Evolutionary conservation across 1,139 yeast genomes (phyloP), one percentile per base, ranked within the genome.

Genomic region (Pichia cactophila): DNA sequence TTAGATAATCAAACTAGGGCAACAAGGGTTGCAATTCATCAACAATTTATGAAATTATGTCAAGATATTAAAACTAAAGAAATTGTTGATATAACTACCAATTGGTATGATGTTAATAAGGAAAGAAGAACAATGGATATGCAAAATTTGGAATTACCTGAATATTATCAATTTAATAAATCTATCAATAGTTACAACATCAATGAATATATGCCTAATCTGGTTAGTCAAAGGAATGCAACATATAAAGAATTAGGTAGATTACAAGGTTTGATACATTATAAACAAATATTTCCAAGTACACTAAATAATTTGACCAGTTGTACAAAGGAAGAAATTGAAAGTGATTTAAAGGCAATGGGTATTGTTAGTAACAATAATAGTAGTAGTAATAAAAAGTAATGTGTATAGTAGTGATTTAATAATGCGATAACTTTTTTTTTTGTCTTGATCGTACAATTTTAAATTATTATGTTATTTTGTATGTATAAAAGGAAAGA

Each of bases 51-150:
- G 63, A 85, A 84, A 60, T 77, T 79, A 54, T 70, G 80, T 44
- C 80, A 83, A 60, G 95, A 89, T 61, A 67, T 77, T 45, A 84
- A 90, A 55, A 76, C 77, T 51, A 71, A 73, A 37, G 73, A 88
- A 72, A 75, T 92, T 47, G 74, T 79, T 51, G 75, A 80, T 20
- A 86, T 96, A 5, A 90, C 97, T 1, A 80, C 86, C 45, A 76
- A 81, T 57, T 92, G 98, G 97, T 92, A 92, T 69, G 84, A 86
- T 57, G 86, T 90, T 60, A 90, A 90, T 66, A 81, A 84, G 60
- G 98, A 92, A 65, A 75, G 97, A 57, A 77, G 95, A 56, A 82
- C 81, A 49, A 75, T 89, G 80, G 97, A 90, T 64, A 79, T 82
- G 57, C 65, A 83, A 44, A 89, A 62, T 6, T 43, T 64, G 20